Evolutionary conservation across 2,329 filamentous ascomycete species (phyloP), one percentile per base, ranked within the genome.

Genomic region (Aspergillus novofumigatus): DNA sequence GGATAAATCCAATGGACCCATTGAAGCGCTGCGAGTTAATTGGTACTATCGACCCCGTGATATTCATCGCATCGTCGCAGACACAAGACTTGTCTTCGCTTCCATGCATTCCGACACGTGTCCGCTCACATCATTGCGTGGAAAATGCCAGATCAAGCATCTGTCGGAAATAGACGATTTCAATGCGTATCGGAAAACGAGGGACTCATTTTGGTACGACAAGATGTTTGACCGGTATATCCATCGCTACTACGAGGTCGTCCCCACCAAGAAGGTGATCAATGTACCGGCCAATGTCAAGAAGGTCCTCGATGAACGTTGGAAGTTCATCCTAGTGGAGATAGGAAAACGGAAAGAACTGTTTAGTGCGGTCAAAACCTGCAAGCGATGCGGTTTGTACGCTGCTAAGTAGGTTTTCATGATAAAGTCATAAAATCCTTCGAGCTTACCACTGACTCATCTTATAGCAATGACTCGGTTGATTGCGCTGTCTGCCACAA

Each of bases 21-120:
- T 99, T 62, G 93, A 97, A 71, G 86, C 91, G 45, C 77, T 99
- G 67, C 88, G 92, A 65, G 90, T 97, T 70, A 99, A 99, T 78
- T 99, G 94, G 94, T 97, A 93, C 76, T 97, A 97, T 75, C 87
- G 94, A 44, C 93, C 94, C 56, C 92, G 94, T 75, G 94, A 99
- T 77, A 96, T 97, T 70, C 90, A 91, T 65, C 90, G 92, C 66
- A 94, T 92, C 77, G 88, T 90, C 65, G 88, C 90, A 72, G 94
- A 99, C 80, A 93, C 90, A 58, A 89, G 94, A 60, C 82, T 93
- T 67, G 86, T 99, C 53, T 97, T 93, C 76, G 93, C 92, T 61
- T 96, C 94, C 29, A 99, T 99, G 94, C 94, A 99, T 76, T 97
- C 94, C 26, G 94, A 99, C 78, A 89, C 92, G 60, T 96, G 91